Percentiles rank a stretch among this genome's conserved stretches.
Evolutionary conservation across 2,329 filamentous ascomycete genomes (phyloP).

Genomic region (Phoma sp.): DNA sequence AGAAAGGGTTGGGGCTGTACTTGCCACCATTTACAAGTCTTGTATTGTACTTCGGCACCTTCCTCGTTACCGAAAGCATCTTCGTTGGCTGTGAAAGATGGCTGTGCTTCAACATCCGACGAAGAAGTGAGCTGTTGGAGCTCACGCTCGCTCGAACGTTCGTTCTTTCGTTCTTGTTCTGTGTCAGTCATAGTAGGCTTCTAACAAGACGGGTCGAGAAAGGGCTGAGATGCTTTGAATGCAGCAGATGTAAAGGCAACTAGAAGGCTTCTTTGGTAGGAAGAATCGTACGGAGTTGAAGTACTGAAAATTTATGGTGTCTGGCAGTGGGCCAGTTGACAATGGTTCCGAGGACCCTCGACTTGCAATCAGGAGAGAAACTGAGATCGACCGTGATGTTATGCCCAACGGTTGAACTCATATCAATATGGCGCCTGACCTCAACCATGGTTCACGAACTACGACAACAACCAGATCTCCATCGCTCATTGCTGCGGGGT

Average conservation of each 20-base stretch:
- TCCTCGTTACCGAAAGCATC: constrained; percentile 38
- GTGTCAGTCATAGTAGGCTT: too few relatives aligned
- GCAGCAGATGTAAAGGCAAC: too few relatives aligned
- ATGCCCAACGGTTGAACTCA: too few relatives aligned
- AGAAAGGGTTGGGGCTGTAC: constrained; percentile 14
- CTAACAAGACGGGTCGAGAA: background rate
- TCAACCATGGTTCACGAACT: constrained; percentile 1
- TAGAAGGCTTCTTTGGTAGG: too few relatives aligned
- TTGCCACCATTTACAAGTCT: constrained; percentile 58
- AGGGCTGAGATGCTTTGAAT: background rate
- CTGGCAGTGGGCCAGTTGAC: too few relatives aligned
- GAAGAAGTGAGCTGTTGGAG: background rate
- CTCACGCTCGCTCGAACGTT: background rate
- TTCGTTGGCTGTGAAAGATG: background rate
- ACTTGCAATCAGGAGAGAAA: too few relatives aligned
- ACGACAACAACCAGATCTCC: background rate
- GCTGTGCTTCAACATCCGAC: constrained; percentile 24
- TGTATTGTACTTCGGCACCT: constrained; percentile 56
- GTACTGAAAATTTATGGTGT: too few relatives aligned
- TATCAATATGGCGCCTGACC: background rate
- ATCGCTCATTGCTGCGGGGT: too few relatives aligned
- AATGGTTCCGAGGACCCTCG: too few relatives aligned
- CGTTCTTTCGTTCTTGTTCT: background rate
- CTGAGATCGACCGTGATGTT: too few relatives aligned
- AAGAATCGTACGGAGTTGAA: too few relatives aligned